These are phyloP conservation scores for Aspergillus olivimuriae DNA, from an alignment of 495 filamentous ascomycete species.

Conservation along the genomic window DNA sequence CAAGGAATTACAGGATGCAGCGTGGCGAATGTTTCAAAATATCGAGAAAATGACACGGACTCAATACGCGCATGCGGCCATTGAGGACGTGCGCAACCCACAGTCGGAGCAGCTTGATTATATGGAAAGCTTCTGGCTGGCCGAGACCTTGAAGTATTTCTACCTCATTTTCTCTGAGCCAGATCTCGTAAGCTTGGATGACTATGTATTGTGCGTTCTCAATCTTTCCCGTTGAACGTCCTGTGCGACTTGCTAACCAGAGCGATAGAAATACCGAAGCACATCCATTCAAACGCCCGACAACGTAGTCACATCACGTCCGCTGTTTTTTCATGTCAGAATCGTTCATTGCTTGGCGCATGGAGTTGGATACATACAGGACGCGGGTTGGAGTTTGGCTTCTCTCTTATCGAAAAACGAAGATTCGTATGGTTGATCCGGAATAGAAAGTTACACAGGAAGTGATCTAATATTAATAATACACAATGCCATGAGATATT, in stretches of 20 bases:
- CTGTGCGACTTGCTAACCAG: constrained; percentile 4
- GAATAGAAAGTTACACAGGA: not conserved
- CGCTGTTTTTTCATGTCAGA: not conserved
- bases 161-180: constrained; percentile 79
- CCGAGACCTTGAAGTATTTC: constrained; percentile 91
- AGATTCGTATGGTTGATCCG: not conserved
- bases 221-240: not conserved
- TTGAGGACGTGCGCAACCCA: constrained; percentile 47
- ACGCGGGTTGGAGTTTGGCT: no score
- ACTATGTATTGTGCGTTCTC: constrained; percentile 53
- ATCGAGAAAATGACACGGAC: constrained; percentile 57
- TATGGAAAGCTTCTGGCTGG: constrained; percentile 57
- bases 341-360: no score
- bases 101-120: constrained; percentile 33
- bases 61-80: constrained; percentile 50
- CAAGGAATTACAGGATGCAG: constrained; percentile 55
- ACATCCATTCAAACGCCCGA: constrained; percentile 58
- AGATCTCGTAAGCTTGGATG: constrained; percentile 60
- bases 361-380: no score
- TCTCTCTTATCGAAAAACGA: no score
- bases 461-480: no score
- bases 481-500: no score
- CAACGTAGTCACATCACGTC: not conserved
- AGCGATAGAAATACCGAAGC: constrained; percentile 62
- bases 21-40: constrained; percentile 71